phyloP scores from a whole-genome alignment of 1,284 basidiomycete species.

The Pterulicium gracile region DNA sequence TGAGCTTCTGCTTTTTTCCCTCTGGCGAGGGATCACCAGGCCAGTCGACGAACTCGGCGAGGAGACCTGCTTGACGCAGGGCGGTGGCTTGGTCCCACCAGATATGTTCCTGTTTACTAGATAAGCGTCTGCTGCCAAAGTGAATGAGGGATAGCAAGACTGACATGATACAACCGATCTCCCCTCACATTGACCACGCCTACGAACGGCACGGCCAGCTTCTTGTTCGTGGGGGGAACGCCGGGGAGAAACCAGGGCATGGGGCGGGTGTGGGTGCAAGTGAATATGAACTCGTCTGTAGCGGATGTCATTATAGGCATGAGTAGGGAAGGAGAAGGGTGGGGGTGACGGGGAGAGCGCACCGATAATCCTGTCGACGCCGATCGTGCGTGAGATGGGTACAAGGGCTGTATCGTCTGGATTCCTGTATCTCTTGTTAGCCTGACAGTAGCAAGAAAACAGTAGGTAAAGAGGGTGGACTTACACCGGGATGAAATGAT shows the following conservation, averaged over 20 bases:
- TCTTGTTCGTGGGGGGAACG: conserved; percentile 37
- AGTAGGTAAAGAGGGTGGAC: no score
- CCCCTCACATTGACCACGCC: conserved; percentile 46
- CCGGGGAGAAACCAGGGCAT: conserved; percentile 39
- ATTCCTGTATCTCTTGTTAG: no score
- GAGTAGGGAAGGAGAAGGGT: neutral
- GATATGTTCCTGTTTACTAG: conserved; percentile 27
- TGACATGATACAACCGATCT: conserved; percentile 38
- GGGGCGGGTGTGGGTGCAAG: conserved; percentile 32
- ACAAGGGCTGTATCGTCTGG: conserved; percentile 31
- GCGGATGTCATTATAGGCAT: neutral
- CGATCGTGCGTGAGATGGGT: conserved; percentile 38
- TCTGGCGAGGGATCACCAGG: conserved; percentile 9
- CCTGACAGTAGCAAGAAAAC: no score
- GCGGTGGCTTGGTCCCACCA: conserved; percentile 40
- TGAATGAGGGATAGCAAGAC: neutral
- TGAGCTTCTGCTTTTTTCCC: conserved; percentile 15
- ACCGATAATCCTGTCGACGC: conserved; percentile 38
- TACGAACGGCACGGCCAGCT: conserved; percentile 39
- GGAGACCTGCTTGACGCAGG: conserved; percentile 28
- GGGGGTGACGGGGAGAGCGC: conserved; percentile 7
- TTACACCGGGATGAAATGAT: conserved; percentile 38
- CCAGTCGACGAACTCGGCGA: conserved; percentile 26
- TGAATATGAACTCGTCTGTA: conserved; percentile 36
- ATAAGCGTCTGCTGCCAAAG: no score